Evolutionary conservation across 208 protist genomes (phyloP).

Genomic region (Acanthamoeba divionensis): DNA sequence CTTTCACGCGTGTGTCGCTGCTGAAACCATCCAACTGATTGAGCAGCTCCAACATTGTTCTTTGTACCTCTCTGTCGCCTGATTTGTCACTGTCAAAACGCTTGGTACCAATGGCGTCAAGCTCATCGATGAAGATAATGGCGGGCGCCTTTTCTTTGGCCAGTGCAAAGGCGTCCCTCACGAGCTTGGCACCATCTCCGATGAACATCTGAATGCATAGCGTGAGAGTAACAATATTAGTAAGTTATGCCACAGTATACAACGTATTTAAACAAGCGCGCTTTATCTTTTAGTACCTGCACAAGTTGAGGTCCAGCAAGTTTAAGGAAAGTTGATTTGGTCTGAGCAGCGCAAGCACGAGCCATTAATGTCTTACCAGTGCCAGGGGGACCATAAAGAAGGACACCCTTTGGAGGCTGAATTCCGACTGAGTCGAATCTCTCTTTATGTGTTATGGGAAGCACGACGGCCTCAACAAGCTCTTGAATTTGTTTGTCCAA

Average conservation of each 20-base stretch:
- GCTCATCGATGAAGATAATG: conserved; percentile 99
- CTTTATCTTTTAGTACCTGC: conserved; percentile 85
- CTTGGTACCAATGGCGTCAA: conserved; percentile 99
- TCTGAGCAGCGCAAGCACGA: conserved; percentile 97
- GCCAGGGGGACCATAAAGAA: conserved; percentile 97
- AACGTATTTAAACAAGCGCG: neutral
- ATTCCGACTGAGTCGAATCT: conserved; percentile 98
- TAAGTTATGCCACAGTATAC: neutral
- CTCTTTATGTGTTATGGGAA: conserved; percentile 98
- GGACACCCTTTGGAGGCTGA: conserved; percentile 96
- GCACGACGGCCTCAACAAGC: conserved; percentile 97
- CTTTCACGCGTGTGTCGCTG: conserved; percentile 96
- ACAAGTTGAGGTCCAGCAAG: conserved; percentile 98
- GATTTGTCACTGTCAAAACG: conserved; percentile 94
- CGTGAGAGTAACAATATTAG: neutral
- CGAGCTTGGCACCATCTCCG: conserved; percentile 98
- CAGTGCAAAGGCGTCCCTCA: conserved; percentile 98
- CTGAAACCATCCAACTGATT: conserved; percentile 99
- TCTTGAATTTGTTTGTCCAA: conserved; percentile 99
- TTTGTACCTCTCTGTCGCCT: conserved; percentile 97
- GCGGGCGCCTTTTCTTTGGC: conserved; percentile 98
- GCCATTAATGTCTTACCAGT: conserved; percentile 96
- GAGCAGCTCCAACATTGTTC: conserved; percentile 99
- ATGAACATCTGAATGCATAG: conserved; percentile 86
- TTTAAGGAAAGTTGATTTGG: conserved; percentile 98